Conservation (phyloP, 2,329 filamentous ascomycete genomes). For the Microsporum canis region DNA sequence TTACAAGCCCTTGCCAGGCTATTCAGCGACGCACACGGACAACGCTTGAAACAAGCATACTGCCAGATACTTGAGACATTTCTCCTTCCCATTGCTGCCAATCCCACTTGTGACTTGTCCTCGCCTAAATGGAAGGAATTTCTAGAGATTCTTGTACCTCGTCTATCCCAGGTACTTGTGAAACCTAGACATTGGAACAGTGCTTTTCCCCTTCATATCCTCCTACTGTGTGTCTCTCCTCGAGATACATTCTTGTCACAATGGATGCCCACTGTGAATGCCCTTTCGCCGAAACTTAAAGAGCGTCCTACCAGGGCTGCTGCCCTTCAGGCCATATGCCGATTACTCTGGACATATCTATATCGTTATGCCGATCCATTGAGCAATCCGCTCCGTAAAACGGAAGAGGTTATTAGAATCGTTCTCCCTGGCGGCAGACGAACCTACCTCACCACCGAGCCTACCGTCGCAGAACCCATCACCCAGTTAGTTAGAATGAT, state of each 20-base stretch:
- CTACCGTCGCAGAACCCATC: conserved; percentile 72
- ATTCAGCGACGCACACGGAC: conserved; percentile 76
- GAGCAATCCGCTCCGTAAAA: conserved; percentile 58
- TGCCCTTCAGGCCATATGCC: conserved; percentile 78
- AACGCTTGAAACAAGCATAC: conserved; percentile 83
- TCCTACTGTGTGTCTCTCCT: conserved; percentile 77
- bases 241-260: conserved; percentile 72
- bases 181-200: conserved; percentile 89
- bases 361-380: conserved; percentile 68
- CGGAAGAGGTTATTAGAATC: conserved; percentile 81
- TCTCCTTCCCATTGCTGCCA: conserved; percentile 74
- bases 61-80: conserved; percentile 84
- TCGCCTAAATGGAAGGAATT: conserved; percentile 80
- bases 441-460: conserved; percentile 70
- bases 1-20: conserved; percentile 69
- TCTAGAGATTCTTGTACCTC: conserved; percentile 62
- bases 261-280: conserved; percentile 72
- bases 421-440: conserved; percentile 71
- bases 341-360: conserved; percentile 87
- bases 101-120: conserved; percentile 63
- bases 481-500: conserved; percentile 92
- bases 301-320: conserved; percentile 67
- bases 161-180: conserved; percentile 70
- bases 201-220: conserved; percentile 77
- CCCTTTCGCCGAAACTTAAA: conserved; percentile 69